Conservation (phyloP, 2,329 filamentous ascomycete species). For the Leptographium procerum region DNA sequence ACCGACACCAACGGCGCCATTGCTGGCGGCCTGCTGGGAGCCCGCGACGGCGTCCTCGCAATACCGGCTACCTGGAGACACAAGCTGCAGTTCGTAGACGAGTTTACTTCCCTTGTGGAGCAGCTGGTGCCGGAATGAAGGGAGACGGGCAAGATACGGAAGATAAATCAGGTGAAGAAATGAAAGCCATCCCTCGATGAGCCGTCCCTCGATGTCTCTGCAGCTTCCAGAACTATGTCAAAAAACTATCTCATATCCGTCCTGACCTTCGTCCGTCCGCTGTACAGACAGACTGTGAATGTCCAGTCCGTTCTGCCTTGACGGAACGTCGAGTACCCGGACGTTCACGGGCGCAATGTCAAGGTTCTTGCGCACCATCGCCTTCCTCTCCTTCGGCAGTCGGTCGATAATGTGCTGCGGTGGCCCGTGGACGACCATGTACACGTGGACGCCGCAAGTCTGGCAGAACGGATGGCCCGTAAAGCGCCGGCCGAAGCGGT, state of each 20-base stretch:
- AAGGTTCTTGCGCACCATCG: conserved; percentile 6
- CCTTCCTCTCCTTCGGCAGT: conserved; percentile 3
- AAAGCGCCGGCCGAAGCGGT: conserved; percentile 8
- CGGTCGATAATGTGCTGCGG: conserved; percentile 4
- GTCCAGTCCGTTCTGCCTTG: background rate
- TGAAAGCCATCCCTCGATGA: too few species aligned
- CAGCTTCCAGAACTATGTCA: background rate
- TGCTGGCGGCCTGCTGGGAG: conserved; percentile 32
- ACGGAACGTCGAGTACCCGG: conserved; percentile 5
- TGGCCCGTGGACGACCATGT: conserved; percentile 10
- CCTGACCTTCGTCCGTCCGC: conserved; percentile 6
- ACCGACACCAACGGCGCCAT: conserved; percentile 36
- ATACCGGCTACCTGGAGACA: conserved; percentile 30
- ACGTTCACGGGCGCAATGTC: conserved; percentile 9
- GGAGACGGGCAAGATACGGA: too few species aligned
- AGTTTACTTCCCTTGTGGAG: conserved; percentile 19
- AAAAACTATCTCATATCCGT: conserved; percentile 5
- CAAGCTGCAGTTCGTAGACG: conserved; percentile 26
- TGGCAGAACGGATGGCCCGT: conserved; percentile 11
- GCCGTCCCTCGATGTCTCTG: background rate
- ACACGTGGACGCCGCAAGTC: conserved; percentile 11
- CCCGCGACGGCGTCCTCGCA: conserved; percentile 28
- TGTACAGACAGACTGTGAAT: background rate
- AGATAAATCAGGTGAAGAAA: too few species aligned
- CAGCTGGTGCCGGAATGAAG: too few species aligned